Evolutionary conservation across 495 filamentous ascomycete species (phyloP), one percentile per base, ranked within the genome.

Genomic region (Talaromyces borbonicus): DNA sequence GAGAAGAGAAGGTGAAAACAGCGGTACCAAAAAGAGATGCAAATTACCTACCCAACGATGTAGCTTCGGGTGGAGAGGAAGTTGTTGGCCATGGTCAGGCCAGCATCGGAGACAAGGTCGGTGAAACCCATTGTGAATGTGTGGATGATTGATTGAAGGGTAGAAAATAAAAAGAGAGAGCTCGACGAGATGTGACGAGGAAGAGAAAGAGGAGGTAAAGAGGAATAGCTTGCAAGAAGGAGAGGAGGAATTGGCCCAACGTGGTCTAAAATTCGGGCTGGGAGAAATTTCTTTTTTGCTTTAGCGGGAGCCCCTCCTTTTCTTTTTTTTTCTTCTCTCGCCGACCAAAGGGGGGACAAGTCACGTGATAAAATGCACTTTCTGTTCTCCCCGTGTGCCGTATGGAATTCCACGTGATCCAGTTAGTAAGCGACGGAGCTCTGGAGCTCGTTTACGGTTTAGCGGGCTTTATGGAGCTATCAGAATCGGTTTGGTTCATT

Each of bases 41-140:
- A 51, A 38, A 43, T 47, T 49, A 61, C 78, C 67, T 84, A 95
- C 89, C 89, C 90, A 69, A 82, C 75, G 59, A 98, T 80, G 77
- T 98, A 98, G 71, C 85, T 92, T 57, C 90, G 82, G 56, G 84
- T 87, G 53, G 79, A 79, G 60, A 95, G 73, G 82, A 79, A 97
- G 75, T 77, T 81, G 79, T 96, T 85, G 62, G 95, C 84, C 62
- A 92, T 63, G 62, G 85, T 77, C 48, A 92, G 75, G 62, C 92
- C 90, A 73, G 85, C 76, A 56, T 92, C 90, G 61, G 83, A 79
- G 64, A 84, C 67, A 54, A 98, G 79, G 73, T 98, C 90, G 54
- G 83, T 81, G 80, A 97, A 96, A 70, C 92, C 92, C 92, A 98
- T 98, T 57, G 62, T 81, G 63, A 66, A 61, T 39, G 49, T 31